Evolutionary conservation across 192 early-diverging fungal genomes (phyloP).

Genomic region (Piromyces sp.): DNA sequence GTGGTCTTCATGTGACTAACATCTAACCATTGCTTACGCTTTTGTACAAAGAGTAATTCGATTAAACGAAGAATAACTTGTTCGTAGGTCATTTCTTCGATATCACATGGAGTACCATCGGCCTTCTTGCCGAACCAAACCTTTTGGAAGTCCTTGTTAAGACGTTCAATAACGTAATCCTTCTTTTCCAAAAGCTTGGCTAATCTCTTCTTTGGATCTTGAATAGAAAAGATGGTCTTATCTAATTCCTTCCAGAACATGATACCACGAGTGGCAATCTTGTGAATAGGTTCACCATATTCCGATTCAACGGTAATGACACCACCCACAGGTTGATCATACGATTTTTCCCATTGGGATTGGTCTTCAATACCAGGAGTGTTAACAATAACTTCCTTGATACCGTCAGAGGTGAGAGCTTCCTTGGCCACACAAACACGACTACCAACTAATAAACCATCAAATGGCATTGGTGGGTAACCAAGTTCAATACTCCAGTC

Average conservation of each 20-base stretch:
- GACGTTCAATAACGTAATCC: constrained; percentile 66
- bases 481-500: constrained; percentile 70
- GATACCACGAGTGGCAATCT: constrained; percentile 69
- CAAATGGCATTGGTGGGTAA: constrained; percentile 84
- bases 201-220: constrained; percentile 52
- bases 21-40: constrained; percentile 66
- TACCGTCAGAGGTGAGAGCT: constrained; percentile 48
- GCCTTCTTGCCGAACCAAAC: constrained; percentile 85
- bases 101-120: constrained; percentile 49
- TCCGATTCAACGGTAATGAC: constrained; percentile 75
- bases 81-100: constrained; percentile 86
- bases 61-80: constrained; percentile 69
- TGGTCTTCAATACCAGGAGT: constrained; percentile 65
- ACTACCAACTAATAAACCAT: constrained; percentile 89
- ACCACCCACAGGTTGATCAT: constrained; percentile 53
- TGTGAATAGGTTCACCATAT: constrained; percentile 84
- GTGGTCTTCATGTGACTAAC: constrained; percentile 44
- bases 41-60: constrained; percentile 50
- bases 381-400: constrained; percentile 75
- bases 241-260: constrained; percentile 64
- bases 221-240: constrained; percentile 55
- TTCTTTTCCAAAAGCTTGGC: constrained; percentile 55
- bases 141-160: constrained; percentile 83
- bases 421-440: constrained; percentile 90
- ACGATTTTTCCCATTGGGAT: constrained; percentile 67